Evolutionary conservation across 1,139 yeast species (phyloP).

Genomic region (Candida neerlandica): DNA sequence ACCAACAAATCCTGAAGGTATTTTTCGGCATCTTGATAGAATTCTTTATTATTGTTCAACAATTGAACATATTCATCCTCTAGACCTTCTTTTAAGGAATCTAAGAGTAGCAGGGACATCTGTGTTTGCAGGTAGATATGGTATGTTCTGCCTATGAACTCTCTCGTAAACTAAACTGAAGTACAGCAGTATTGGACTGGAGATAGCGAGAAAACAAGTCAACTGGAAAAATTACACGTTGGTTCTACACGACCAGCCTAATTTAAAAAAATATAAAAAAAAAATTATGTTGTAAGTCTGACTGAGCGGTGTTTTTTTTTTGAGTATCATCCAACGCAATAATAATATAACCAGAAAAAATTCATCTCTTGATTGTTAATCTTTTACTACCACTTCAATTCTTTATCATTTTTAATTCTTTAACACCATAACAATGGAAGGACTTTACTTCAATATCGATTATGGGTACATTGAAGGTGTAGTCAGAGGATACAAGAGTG

Average conservation of each 20-base stretch:
- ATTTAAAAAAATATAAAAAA: too few relatives aligned
- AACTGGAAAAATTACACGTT: neutral
- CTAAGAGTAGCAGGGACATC: constrained; percentile 28
- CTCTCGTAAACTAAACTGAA: neutral
- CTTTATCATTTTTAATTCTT: neutral
- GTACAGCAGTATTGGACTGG: too few relatives aligned
- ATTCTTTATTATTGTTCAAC: constrained; percentile 16
- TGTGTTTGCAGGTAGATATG: neutral
- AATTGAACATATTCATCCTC: constrained; percentile 18
- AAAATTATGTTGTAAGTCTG: neutral
- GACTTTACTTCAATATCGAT: constrained; percentile 70
- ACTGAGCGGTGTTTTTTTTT: neutral
- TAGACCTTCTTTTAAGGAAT: constrained; percentile 24
- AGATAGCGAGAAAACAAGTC: neutral
- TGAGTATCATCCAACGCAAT: neutral
- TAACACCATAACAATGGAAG: constrained; percentile 22
- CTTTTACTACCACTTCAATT: neutral
- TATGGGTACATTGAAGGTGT: constrained; percentile 92
- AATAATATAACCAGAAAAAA: neutral
- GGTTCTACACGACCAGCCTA: neutral
- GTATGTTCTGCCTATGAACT: neutral
- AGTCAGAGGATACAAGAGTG: constrained; percentile 91
- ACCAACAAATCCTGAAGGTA: constrained; percentile 34
- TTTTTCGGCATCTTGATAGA: constrained; percentile 19
- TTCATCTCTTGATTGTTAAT: neutral